Percentiles rank a stretch among this genome's conserved stretches.
Evolutionary conservation across 306 rosid genomes (phyloP).

Genomic region (Senna siamea): DNA sequence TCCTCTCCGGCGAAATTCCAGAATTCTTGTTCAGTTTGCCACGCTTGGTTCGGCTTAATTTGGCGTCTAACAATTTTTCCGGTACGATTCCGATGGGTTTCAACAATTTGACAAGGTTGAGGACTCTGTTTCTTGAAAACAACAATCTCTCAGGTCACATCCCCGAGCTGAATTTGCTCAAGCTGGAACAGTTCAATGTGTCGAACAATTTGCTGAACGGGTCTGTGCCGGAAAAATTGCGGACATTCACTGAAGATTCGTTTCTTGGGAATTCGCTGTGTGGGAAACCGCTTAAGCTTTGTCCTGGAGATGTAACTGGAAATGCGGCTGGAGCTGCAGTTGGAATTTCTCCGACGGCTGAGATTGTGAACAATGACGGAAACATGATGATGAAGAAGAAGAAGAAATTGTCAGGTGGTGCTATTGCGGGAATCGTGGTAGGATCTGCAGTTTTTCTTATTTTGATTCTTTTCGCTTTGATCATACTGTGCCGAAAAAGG

Average conservation of each 20-base stretch:
- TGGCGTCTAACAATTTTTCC: conserved; percentile 57
- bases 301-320: conserved; percentile 43
- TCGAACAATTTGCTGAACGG: conserved; percentile 60
- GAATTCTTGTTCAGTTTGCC: conserved; percentile 40
- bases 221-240: conserved; percentile 58
- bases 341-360: conserved; percentile 23
- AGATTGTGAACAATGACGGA: conserved; percentile 10
- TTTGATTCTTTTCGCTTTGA: conserved; percentile 40
- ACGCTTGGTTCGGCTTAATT: conserved; percentile 52
- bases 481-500: conserved; percentile 53
- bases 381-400: conserved; percentile 1
- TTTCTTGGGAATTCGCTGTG: conserved; percentile 62
- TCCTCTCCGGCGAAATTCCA: conserved; percentile 59
- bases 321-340: conserved; percentile 9
- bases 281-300: conserved; percentile 57
- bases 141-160: conserved; percentile 54
- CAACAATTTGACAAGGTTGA: conserved; percentile 51
- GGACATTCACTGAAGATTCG: conserved; percentile 40
- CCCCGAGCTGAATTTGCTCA: conserved; percentile 34
- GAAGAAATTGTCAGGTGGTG: conserved; percentile 52
- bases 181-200: conserved; percentile 59
- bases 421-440: conserved; percentile 64
- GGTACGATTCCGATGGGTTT: conserved; percentile 50
- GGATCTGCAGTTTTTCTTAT: conserved; percentile 59
- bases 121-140: conserved; percentile 54